Percentiles rank a stretch among this genome's conserved stretches.
Evolutionary conservation across 2,329 filamentous ascomycete genomes (phyloP).

Genomic region (Pseudogymnoascus sp.): DNA sequence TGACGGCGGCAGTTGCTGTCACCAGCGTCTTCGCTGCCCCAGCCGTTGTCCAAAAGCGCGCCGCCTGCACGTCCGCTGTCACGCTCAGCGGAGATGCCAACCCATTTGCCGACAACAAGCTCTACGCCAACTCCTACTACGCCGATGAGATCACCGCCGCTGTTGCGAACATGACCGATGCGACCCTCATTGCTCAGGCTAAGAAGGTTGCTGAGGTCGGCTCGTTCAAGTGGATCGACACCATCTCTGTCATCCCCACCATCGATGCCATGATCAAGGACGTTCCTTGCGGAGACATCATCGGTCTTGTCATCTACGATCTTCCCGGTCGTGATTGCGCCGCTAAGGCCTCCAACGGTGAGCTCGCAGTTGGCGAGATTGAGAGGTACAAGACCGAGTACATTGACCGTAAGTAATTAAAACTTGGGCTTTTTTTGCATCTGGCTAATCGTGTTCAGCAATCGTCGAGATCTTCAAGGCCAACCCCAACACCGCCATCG

Average conservation of each 20-base stretch:
- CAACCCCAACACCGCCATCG: constrained; percentile 21
- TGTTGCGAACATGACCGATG: constrained; percentile 45
- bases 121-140: constrained; percentile 50
- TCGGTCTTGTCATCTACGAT: constrained; percentile 46
- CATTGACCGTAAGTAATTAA: constrained; percentile 39
- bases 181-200: constrained; percentile 37
- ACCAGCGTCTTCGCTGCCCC: constrained; percentile 7
- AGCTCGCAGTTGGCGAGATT: constrained; percentile 45
- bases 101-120: constrained; percentile 42
- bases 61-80: constrained; percentile 19
- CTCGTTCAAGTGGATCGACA: constrained; percentile 47
- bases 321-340: constrained; percentile 53
- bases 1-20: constrained; percentile 3
- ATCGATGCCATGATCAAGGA: constrained; percentile 40
- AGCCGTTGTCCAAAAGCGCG: constrained; percentile 6
- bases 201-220: constrained; percentile 37
- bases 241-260: constrained; percentile 40
- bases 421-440: constrained; percentile 34
- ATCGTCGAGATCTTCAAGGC: constrained; percentile 23
- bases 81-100: constrained; percentile 31
- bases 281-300: constrained; percentile 39
- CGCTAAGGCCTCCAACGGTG: constrained; percentile 50
- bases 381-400: constrained; percentile 47
- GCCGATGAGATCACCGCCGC: constrained; percentile 47
- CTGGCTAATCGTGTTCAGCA: constrained; percentile 38